Base-by-base conservation (phyloP, 2,329 filamentous ascomycete species). In the Aspergillus sp. region DNA sequence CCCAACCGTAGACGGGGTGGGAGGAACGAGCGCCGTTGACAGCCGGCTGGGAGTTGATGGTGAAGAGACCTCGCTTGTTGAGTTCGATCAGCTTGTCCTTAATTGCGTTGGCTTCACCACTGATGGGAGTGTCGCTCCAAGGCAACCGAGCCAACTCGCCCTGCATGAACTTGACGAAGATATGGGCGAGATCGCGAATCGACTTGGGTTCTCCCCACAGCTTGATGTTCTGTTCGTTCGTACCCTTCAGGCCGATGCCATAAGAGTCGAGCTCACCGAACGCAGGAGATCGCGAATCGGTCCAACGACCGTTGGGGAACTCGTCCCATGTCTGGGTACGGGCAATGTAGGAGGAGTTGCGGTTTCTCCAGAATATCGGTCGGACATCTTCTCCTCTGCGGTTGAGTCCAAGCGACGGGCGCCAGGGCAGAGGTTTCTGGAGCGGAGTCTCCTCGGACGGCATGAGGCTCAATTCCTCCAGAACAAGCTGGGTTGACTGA, bases 261-360 rank as follows among this genome's bases (percentile, higher is more conserved):
- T 99, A 97, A 8, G 90, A 86, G 73, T 97, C 93, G 48, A 97
- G 79, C 73, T 96, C 91, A 65, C 94, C 94, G 66, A 96, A 99
- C 47, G 94, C 94, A 55, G 94, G 94, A 53, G 93, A 97, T 59
- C 94, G 84, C 48, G 92, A 93, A 73, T 99, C 94, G 74, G 94
- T 95, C 94, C 94, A 99, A 72, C 94, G 88, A 44, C 94, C 94
- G 78, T 99, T 99, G 51, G 94, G 94, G 65, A 96, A 99, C 72
- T 99, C 94, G 65, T 99, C 94, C 94, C 94, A 99, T 62, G 96
- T 93, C 69, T 96, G 92, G 0, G 94, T 99, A 50, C 94, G 90
- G 51, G 90, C 86, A 50, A 99, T 86, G 65, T 99, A 99, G 3
- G 92, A 96, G 68, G 94, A 91, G 74, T 95, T 94, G 53, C 94